These are phyloP conservation scores for Acer saccharum DNA, from an alignment of 345 rosid genomes.

Conservation along the genomic window DNA sequence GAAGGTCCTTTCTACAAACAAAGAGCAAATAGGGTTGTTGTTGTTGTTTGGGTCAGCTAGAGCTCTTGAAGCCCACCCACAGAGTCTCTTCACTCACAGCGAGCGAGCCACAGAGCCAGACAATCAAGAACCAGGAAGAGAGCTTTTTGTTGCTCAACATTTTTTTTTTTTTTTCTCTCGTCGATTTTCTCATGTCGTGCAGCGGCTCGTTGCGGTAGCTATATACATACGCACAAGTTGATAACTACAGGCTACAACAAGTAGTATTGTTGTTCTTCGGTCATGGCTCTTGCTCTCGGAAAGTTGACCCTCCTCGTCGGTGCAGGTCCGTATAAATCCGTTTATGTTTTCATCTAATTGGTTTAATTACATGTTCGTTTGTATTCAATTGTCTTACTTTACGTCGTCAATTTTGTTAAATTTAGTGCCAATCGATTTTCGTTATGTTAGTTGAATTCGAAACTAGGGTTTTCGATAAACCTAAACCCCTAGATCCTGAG, in stretches of 20 bases:
- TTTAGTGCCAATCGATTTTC: background rate
- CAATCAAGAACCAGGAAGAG: background rate
- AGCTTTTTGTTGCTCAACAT: background rate
- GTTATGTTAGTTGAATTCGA: background rate
- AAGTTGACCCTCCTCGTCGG: conserved; percentile 60
- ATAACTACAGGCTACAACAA: background rate
- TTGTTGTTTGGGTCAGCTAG: background rate
- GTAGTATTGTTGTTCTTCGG: background rate
- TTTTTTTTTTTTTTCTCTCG: background rate
- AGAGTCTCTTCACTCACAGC: background rate
- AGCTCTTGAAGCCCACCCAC: background rate
- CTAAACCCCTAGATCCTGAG: background rate
- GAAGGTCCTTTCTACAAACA: background rate
- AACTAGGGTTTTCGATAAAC: conserved; percentile 36
- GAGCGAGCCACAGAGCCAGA: background rate
- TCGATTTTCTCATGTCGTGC: background rate
- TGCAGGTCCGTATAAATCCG: conserved; percentile 45
- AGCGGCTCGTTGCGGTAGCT: background rate
- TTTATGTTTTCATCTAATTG: background rate
- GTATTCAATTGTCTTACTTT: background rate
- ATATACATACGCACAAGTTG: background rate
- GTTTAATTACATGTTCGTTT: background rate
- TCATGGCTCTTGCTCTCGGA: conserved; percentile 64
- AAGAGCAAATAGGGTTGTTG: conserved; percentile 1
- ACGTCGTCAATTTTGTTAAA: background rate